A percentile compares a stretch with the other conserved stretches of the same genome.
phyloP scores from a whole-genome alignment of 441 rosid species.

The Corymbia calophylla region DNA sequence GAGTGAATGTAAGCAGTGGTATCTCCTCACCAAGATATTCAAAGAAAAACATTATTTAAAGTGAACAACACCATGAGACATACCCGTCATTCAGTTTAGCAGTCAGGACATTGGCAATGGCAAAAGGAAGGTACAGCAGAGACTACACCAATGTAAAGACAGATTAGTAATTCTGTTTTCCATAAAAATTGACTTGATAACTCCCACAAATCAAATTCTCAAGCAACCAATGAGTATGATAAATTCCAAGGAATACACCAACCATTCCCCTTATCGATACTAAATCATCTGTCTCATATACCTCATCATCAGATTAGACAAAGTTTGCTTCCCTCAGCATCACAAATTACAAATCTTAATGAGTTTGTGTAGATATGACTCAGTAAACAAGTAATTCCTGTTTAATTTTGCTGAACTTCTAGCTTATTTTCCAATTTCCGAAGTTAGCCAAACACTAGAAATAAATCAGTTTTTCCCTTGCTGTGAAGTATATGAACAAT shows the following conservation, averaged over 20 bases:
- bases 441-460: background rate
- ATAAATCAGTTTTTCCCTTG: background rate
- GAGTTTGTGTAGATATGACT: background rate
- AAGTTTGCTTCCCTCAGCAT: background rate
- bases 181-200: background rate
- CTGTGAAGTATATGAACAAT: background rate
- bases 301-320: background rate
- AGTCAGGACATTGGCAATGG: constrained; percentile 82
- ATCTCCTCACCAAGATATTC: background rate
- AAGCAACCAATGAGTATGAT: background rate
- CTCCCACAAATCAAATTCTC: background rate
- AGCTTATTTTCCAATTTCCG: background rate
- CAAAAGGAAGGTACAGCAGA: constrained; percentile 83
- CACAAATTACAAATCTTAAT: background rate
- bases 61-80: background rate
- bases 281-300: background rate
- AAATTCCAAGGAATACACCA: background rate
- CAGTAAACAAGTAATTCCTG: background rate
- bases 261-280: background rate
- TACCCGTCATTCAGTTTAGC: constrained; percentile 87
- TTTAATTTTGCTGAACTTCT: background rate
- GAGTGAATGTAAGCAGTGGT: background rate
- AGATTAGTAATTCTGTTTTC: background rate
- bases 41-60: background rate
- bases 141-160: constrained; percentile 41